Evolutionary conservation across 2,329 filamentous ascomycete species (phyloP).

Genomic region (Biscogniauxia mediterranea): DNA sequence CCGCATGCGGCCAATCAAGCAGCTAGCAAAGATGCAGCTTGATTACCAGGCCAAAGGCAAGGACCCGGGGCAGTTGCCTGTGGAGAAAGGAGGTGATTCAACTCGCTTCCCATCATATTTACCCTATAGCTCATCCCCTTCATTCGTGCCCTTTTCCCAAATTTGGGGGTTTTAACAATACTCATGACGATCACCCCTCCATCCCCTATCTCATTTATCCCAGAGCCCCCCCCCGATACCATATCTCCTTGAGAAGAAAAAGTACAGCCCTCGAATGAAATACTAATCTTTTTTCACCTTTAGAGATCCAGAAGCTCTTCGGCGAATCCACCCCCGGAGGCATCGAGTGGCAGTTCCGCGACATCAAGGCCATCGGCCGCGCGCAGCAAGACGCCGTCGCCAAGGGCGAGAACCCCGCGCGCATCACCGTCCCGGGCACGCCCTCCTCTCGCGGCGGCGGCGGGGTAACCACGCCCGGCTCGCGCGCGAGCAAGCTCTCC

Average conservation of each 20-base stretch:
- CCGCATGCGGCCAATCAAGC: slow-evolving; percentile 48
- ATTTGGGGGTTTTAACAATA: not conserved
- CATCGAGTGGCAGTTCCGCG: slow-evolving; percentile 60
- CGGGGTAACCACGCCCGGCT: slow-evolving; percentile 5
- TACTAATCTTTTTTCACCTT: slow-evolving; percentile 1
- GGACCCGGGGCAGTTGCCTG: slow-evolving; percentile 38
- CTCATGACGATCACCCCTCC: not conserved
- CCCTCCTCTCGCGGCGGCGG: slow-evolving; percentile 12
- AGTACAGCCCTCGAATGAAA: not conserved
- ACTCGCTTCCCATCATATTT: slow-evolving; percentile 14
- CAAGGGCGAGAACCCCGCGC: slow-evolving; percentile 46
- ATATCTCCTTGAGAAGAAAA: too few species aligned
- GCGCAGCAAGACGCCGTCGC: slow-evolving; percentile 44
- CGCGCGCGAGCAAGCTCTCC: not conserved
- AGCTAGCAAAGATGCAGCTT: slow-evolving; percentile 36
- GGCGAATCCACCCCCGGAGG: slow-evolving; percentile 57
- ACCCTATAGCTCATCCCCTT: too few species aligned
- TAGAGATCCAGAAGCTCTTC: slow-evolving; percentile 60
- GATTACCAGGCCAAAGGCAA: slow-evolving; percentile 27
- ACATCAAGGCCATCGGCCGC: slow-evolving; percentile 53
- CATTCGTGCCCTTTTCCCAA: slow-evolving; percentile 12
- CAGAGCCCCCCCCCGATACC: not conserved
- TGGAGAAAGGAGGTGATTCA: slow-evolving; percentile 34
- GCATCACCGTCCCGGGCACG: slow-evolving; percentile 29
- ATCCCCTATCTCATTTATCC: not conserved